Evolutionary conservation across 495 filamentous ascomycete genomes (phyloP).

Genomic region (Venustampulla echinocandica): DNA sequence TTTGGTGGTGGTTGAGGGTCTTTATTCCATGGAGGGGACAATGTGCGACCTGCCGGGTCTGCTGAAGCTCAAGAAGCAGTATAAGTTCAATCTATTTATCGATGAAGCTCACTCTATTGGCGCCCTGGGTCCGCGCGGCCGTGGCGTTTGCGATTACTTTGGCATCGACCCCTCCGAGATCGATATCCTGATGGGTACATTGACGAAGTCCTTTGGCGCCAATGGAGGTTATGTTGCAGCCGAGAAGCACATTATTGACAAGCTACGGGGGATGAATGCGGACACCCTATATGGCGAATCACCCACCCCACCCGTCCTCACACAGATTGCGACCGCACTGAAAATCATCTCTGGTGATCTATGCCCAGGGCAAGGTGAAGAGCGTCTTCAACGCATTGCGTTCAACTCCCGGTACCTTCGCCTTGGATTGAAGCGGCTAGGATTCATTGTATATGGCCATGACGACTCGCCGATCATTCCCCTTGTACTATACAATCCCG

Average conservation of each 20-base stretch:
- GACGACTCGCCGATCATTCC: constrained; percentile 98
- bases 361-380: constrained; percentile 84
- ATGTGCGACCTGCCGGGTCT: constrained; percentile 93
- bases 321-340: constrained; percentile 78
- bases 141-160: constrained; percentile 97
- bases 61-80: constrained; percentile 76
- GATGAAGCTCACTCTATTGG: constrained; percentile 97
- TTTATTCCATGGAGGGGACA: constrained; percentile 98
- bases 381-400: constrained; percentile 88
- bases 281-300: constrained; percentile 83
- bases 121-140: constrained; percentile 77
- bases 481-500: constrained; percentile 87
- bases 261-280: constrained; percentile 76
- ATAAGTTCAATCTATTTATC: constrained; percentile 92
- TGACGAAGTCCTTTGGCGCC: constrained; percentile 97
- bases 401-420: constrained; percentile 98
- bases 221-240: constrained; percentile 95
- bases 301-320: constrained; percentile 74
- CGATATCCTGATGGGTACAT: constrained; percentile 94
- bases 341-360: constrained; percentile 83
- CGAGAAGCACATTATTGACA: constrained; percentile 84
- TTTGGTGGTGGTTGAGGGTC: constrained; percentile 87
- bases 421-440: constrained; percentile 90
- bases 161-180: constrained; percentile 78
- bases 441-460: constrained; percentile 92